Conservation (phyloP, 768 basidiomycete species). For the Lactarius indigo region DNA sequence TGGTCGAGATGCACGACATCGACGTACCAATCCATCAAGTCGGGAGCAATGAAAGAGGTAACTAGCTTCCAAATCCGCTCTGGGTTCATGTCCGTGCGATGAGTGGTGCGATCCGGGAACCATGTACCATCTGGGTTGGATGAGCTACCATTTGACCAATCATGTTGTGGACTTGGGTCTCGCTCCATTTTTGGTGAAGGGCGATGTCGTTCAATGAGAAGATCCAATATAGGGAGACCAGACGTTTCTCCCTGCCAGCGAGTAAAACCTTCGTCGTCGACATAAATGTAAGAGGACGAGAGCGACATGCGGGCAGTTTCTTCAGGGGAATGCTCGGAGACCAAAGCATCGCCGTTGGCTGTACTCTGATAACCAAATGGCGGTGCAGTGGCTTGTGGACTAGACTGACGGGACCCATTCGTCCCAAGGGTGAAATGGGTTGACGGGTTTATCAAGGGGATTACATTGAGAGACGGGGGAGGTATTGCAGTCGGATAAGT, state of each 20-base stretch:
- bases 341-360: slow-evolving; percentile 4
- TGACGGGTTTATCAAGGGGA: slow-evolving; percentile 78
- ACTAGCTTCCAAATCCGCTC: slow-evolving; percentile 85
- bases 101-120: slow-evolving; percentile 81
- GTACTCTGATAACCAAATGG: slow-evolving; percentile 35
- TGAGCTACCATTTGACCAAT: slow-evolving; percentile 8
- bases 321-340: slow-evolving; percentile 48
- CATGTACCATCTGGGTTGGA: slow-evolving; percentile 41
- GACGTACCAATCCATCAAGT: slow-evolving; percentile 87
- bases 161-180: slow-evolving; percentile 27
- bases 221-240: slow-evolving; percentile 82
- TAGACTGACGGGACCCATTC: slow-evolving; percentile 44
- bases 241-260: slow-evolving; percentile 93
- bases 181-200: slow-evolving; percentile 37
- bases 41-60: slow-evolving; percentile 81
- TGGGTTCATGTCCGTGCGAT: slow-evolving; percentile 77
- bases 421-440: slow-evolving; percentile 59
- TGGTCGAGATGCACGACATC: slow-evolving; percentile 9
- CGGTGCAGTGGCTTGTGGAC: slow-evolving; percentile 42
- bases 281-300: slow-evolving; percentile 78
- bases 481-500: slow-evolving; percentile 56
- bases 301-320: slow-evolving; percentile 62
- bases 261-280: slow-evolving; percentile 84
- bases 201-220: slow-evolving; percentile 70
- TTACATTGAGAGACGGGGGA: slow-evolving; percentile 73